phyloP scores from a whole-genome alignment of 148 eudicot species.

The Dianthus caryophyllus region DNA sequence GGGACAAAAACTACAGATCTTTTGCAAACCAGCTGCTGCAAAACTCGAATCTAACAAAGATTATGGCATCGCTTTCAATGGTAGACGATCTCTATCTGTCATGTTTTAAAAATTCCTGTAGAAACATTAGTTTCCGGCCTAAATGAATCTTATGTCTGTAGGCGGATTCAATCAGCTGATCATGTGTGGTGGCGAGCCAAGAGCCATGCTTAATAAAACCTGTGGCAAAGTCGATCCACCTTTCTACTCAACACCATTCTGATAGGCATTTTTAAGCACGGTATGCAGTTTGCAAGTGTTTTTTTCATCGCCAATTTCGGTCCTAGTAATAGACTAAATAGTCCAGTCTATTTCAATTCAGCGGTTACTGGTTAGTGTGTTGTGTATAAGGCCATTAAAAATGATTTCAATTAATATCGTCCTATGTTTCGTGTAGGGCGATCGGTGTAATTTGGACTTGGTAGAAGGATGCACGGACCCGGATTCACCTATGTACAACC shows the following conservation, averaged over 20 bases:
- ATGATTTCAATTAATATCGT: too few species aligned
- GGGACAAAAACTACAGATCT: constrained; percentile 73
- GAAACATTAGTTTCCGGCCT: background rate
- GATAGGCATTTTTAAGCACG: constrained; percentile 85
- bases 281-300: constrained; percentile 32
- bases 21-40: constrained; percentile 76
- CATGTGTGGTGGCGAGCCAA: constrained; percentile 96
- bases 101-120: too few species aligned
- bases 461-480: constrained; percentile 84
- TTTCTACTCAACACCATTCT: constrained; percentile 69
- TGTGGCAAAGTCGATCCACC: constrained; percentile 86
- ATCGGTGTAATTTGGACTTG: constrained; percentile 74
- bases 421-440: constrained; percentile 59
- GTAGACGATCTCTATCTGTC: constrained; percentile 25
- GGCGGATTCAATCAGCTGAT: constrained; percentile 98
- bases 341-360: background rate
- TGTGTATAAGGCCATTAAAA: too few species aligned
- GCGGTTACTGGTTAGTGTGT: too few species aligned
- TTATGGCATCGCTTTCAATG: constrained; percentile 83
- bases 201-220: constrained; percentile 72
- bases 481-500: constrained; percentile 47
- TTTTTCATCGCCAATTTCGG: constrained; percentile 44
- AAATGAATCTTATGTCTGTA: constrained; percentile 13
- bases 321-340: constrained; percentile 47
- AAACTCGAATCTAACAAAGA: constrained; percentile 70